Evolutionary conservation across 2,329 filamentous ascomycete genomes (phyloP).

Genomic region (Diplocarpon mali): DNA sequence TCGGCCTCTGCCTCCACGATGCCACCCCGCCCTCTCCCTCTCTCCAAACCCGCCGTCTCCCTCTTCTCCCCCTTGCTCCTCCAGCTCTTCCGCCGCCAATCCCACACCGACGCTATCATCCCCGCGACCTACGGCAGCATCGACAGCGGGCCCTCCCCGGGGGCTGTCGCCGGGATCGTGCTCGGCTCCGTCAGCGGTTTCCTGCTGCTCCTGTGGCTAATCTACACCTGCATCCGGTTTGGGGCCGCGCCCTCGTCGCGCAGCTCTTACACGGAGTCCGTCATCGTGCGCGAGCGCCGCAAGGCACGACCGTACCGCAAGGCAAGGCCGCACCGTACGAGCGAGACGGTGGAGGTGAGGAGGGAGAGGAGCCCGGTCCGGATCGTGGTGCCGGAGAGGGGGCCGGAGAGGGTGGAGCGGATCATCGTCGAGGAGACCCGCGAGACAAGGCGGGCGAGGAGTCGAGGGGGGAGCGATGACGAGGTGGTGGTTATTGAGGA

Average conservation of each 20-base stretch:
- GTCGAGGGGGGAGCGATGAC: slow-evolving; percentile 17
- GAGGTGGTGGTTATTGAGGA: slow-evolving; percentile 29
- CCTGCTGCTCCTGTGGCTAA: slow-evolving; percentile 40
- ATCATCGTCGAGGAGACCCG: slow-evolving; percentile 24
- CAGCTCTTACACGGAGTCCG: slow-evolving; percentile 12
- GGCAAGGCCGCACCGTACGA: slow-evolving; percentile 11
- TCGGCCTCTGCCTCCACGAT: slow-evolving; percentile 9
- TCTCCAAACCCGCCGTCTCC: background rate
- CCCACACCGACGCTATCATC: slow-evolving; percentile 32
- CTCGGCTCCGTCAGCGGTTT: slow-evolving; percentile 42
- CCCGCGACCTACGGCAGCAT: slow-evolving; percentile 49
- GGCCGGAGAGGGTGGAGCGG: slow-evolving; percentile 17
- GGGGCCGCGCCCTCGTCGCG: slow-evolving; percentile 2
- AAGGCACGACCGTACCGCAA: slow-evolving; percentile 12
- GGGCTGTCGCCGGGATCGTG: slow-evolving; percentile 49
- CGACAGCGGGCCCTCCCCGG: slow-evolving; percentile 40
- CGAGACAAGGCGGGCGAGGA: slow-evolving; percentile 16
- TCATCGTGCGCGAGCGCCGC: slow-evolving; percentile 15
- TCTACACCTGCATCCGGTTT: slow-evolving; percentile 29
- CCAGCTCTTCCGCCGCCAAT: slow-evolving; percentile 5
- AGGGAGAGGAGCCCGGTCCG: slow-evolving; percentile 13
- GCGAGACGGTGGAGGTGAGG: slow-evolving; percentile 24
- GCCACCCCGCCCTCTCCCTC: slow-evolving; percentile 13
- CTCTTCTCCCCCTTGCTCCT: slow-evolving; percentile 1
- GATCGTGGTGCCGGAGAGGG: background rate